Evolutionary conservation across 1,139 yeast genomes (phyloP).

Genomic region (Candida glucosophila): DNA sequence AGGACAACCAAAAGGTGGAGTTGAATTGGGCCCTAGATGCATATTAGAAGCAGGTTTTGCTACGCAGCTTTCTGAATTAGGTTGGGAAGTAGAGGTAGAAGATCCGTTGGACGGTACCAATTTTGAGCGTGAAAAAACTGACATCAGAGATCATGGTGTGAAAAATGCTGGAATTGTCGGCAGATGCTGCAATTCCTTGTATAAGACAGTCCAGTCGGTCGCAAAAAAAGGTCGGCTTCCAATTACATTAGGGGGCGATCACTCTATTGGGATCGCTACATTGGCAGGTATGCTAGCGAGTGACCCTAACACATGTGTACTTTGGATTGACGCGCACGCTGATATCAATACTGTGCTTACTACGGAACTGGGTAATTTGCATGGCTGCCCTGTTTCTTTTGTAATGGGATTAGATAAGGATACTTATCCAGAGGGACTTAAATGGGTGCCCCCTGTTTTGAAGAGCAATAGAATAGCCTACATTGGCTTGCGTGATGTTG

Average conservation of each 20-base stretch:
- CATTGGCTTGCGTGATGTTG: conserved; percentile 93
- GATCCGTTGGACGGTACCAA: conserved; percentile 50
- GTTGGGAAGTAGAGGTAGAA: conserved; percentile 57
- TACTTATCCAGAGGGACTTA: conserved; percentile 56
- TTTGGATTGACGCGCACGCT: conserved; percentile 98
- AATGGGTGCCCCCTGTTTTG: conserved; percentile 75
- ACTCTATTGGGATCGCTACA: conserved; percentile 92
- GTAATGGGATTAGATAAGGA: conserved; percentile 67
- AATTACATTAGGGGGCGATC: conserved; percentile 92
- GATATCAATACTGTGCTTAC: conserved; percentile 89
- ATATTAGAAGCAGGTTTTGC: conserved; percentile 66
- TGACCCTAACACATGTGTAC: conserved; percentile 79
- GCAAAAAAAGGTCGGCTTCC: conserved; percentile 56
- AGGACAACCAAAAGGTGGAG: conserved; percentile 95
- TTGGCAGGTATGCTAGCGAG: conserved; percentile 73
- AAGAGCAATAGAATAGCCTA: conserved; percentile 72
- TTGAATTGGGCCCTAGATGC: conserved; percentile 86
- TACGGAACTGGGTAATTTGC: conserved; percentile 84
- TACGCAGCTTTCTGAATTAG: conserved; percentile 52
- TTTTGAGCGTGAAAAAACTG: conserved; percentile 30
- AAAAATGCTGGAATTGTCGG: conserved; percentile 76
- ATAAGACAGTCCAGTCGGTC: conserved; percentile 46
- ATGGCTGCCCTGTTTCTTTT: conserved; percentile 94
- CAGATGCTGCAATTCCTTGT: conserved; percentile 58
- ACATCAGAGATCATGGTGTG: conserved; percentile 47